These are phyloP conservation scores for Puccinia horiana DNA, from an alignment of 1,284 basidiomycete genomes.

Conservation along the genomic window DNA sequence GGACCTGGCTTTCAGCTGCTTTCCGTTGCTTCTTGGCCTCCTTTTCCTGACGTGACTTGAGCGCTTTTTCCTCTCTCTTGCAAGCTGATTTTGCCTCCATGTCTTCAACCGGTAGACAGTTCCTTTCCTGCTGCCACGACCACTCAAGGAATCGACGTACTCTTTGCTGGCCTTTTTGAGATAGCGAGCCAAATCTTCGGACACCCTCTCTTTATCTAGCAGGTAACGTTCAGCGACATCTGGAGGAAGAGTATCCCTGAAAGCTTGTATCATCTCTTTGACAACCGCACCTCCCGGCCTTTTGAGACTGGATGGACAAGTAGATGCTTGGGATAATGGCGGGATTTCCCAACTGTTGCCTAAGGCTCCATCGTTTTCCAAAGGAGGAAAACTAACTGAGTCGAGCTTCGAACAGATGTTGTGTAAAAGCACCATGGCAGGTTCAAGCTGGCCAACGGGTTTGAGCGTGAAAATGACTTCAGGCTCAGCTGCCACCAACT, in stretches of 20 bases:
- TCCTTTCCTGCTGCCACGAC: constrained; percentile 20
- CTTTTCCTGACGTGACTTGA: neutral
- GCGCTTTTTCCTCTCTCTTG: neutral
- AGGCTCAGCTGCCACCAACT: neutral
- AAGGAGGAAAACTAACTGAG: constrained; percentile 30
- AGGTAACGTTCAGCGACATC: constrained; percentile 20
- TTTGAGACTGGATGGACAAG: constrained; percentile 14
- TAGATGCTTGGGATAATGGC: neutral
- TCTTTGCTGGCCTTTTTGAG: constrained; percentile 36
- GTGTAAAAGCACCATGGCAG: constrained; percentile 19
- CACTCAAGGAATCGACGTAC: constrained; percentile 35
- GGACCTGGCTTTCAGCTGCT: neutral
- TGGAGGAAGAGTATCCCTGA: constrained; percentile 8
- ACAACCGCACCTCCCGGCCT: constrained; percentile 24
- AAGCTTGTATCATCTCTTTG: constrained; percentile 27
- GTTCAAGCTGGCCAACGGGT: neutral
- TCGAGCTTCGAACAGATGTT: constrained; percentile 34
- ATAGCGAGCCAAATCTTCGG: constrained; percentile 45
- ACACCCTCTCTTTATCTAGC: constrained; percentile 34
- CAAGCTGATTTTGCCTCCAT: neutral
- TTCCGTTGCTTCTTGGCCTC: constrained; percentile 6
- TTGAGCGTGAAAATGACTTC: neutral
- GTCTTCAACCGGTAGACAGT: neutral
- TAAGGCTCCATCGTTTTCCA: neutral
- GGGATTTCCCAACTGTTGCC: neutral